Conservation (phyloP, 352 stramenopile genomes). For the Phytophthora sp. region DNA sequence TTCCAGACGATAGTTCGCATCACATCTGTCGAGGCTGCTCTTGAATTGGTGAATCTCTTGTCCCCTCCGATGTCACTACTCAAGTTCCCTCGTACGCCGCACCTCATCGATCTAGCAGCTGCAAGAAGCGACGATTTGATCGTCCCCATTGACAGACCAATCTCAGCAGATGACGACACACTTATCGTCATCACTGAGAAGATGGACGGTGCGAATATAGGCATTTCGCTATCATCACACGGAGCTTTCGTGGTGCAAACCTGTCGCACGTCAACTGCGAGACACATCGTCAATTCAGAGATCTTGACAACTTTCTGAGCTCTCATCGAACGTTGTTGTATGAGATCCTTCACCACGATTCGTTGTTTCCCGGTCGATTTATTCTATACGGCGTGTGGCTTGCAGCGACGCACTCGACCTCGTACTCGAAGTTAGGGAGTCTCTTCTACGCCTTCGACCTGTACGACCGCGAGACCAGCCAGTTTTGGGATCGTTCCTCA, state of each 20-base stretch:
- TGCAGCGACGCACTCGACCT: constrained; percentile 80
- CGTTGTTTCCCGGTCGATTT: constrained; percentile 66
- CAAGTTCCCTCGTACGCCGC: constrained; percentile 68
- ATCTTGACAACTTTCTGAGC: constrained; percentile 65
- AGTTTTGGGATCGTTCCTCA: constrained; percentile 51
- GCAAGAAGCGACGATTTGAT: constrained; percentile 67
- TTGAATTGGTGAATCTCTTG: constrained; percentile 41
- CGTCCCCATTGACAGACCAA: background rate
- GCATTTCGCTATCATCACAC: constrained; percentile 64
- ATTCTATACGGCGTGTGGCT: constrained; percentile 88
- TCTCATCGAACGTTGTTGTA: constrained; percentile 47
- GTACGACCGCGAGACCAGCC: constrained; percentile 59
- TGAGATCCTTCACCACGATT: constrained; percentile 50
- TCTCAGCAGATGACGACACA: constrained; percentile 14
- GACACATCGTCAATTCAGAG: constrained; percentile 71
- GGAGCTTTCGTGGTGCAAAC: constrained; percentile 78
- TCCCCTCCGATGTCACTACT: constrained; percentile 48
- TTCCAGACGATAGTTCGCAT: constrained; percentile 59
- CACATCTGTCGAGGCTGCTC: constrained; percentile 56
- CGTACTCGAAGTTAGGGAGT: constrained; percentile 67
- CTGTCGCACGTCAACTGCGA: constrained; percentile 71
- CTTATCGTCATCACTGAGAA: constrained; percentile 80
- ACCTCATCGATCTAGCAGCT: constrained; percentile 63
- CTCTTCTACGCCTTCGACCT: constrained; percentile 86
- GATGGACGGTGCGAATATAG: constrained; percentile 86